Evolutionary conservation across 441 rosid genomes (phyloP), one percentile per base, ranked within the genome.

Genomic region (Euphorbia schlechtendalii): DNA sequence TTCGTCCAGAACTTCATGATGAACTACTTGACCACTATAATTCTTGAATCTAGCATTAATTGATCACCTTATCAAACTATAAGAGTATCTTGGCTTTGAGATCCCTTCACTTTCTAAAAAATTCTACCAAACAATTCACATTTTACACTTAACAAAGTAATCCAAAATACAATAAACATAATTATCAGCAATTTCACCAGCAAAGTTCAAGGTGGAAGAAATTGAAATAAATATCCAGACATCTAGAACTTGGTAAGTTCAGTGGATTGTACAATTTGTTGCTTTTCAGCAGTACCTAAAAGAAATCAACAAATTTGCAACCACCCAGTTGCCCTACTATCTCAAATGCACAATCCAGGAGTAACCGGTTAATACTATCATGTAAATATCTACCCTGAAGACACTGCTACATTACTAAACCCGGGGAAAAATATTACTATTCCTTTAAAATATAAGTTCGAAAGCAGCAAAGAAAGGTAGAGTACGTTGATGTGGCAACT

Each of bases 51-150:
- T 52, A 17, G 18, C 2, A 25, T 38, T 67, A 7, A 41, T 60
- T 60, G n/a, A 38, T 38, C 32, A 54, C 9, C 38, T 40, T 8
- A 10, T 48, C n/a, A 48, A 15, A 48, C 34, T 4, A 36, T 5
- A 2, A 21, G 49, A 24, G 15, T 48, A 6, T 12, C 3, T 15
- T 18, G 41, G 20, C 17, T 10, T 3, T 1, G 55, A 25, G 46
- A 11, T 11, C 58, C 36, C 54, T 57, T 48, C 38, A 67, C 32
- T 68, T 43, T 25, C 38, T 32, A 52, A 60, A 17, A 17, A 36
- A 36, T 9, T 18, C 30, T 40, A 24, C 20, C 41, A 7, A 13
- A 24, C 4, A 25, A 9, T 22, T 38, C 15, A 14, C 40, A 17
- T 68, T 52, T n/a, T 41, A 20, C 28, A 41, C 4, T 41, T 8